phyloP scores from a whole-genome alignment of 306 rosid genomes.

The Alnus glutinosa region DNA sequence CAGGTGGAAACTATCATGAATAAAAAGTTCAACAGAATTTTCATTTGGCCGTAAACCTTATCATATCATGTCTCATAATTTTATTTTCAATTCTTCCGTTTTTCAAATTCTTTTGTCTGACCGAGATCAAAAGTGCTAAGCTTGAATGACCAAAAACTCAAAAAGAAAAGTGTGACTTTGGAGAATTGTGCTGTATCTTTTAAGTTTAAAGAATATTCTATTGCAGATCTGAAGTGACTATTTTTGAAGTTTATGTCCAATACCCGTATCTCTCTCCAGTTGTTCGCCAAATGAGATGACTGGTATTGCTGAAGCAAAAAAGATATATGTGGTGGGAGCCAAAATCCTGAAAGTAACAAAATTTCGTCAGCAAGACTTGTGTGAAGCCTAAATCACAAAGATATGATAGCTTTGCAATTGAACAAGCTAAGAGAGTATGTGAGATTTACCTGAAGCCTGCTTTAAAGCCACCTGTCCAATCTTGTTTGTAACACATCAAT shows the following conservation, averaged over 20 bases:
- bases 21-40: not conserved
- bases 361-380: not conserved
- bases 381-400: conserved; percentile 9
- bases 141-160: not conserved
- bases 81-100: not conserved
- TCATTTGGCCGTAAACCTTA: not conserved
- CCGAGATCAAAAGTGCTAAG: not conserved
- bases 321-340: conserved; percentile 93
- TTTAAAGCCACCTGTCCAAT: conserved; percentile 74
- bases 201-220: conserved; percentile 25
- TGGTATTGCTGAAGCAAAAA: conserved; percentile 84
- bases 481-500: conserved; percentile 87
- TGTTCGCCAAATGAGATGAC: conserved; percentile 88
- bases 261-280: conserved; percentile 73
- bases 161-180: conserved; percentile 12
- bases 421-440: not conserved
- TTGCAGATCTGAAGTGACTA: conserved; percentile 3
- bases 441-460: conserved; percentile 68
- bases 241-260: not conserved
- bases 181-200: not conserved
- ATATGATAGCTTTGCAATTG: not conserved
- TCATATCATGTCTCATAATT: not conserved
- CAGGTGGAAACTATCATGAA: not conserved
- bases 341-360: conserved; percentile 53
- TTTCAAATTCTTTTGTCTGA: not conserved